These are phyloP conservation scores for Xylaria polymorpha DNA, from an alignment of 2,329 filamentous ascomycete species.

Conservation along the genomic window DNA sequence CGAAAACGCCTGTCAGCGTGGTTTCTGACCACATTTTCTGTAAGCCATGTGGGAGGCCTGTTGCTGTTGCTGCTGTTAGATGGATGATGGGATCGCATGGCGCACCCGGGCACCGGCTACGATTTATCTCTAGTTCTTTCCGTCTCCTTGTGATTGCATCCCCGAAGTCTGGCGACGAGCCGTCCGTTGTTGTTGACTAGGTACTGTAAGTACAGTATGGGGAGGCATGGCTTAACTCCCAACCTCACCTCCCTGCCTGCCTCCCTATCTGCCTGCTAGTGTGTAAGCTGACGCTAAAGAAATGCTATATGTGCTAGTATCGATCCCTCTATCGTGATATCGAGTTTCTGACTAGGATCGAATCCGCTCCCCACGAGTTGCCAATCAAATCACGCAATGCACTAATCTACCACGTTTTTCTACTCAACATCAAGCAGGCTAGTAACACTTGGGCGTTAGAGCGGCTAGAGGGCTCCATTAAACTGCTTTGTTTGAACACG, in stretches of 20 bases:
- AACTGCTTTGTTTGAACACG: no score
- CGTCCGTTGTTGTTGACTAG: not conserved
- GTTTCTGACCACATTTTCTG: constrained; percentile 24
- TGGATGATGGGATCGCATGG: constrained; percentile 14
- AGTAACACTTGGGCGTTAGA: no score
- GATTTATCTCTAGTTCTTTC: constrained; percentile 7
- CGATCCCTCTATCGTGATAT: constrained; percentile 3
- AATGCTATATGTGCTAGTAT: not conserved
- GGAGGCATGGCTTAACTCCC: not conserved
- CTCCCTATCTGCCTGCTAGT: not conserved
- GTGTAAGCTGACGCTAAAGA: constrained; percentile 23
- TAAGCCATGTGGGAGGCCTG: constrained; percentile 37
- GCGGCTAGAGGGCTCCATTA: no score
- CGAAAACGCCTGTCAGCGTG: constrained; percentile 33
- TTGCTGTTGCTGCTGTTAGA: constrained; percentile 4
- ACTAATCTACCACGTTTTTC: constrained; percentile 11
- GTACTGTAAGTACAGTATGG: no score
- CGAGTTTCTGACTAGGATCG: not conserved
- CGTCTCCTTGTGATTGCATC: constrained; percentile 14
- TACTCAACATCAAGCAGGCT: not conserved
- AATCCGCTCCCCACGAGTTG: not conserved
- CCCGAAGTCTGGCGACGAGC: constrained; percentile 7
- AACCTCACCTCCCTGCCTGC: not conserved
- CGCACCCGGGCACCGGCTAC: constrained; percentile 5
- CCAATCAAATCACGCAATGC: constrained; percentile 15